These are phyloP conservation scores for Leavenworthia alabamica DNA, from an alignment of 345 rosid genomes.

Conservation along the genomic window DNA sequence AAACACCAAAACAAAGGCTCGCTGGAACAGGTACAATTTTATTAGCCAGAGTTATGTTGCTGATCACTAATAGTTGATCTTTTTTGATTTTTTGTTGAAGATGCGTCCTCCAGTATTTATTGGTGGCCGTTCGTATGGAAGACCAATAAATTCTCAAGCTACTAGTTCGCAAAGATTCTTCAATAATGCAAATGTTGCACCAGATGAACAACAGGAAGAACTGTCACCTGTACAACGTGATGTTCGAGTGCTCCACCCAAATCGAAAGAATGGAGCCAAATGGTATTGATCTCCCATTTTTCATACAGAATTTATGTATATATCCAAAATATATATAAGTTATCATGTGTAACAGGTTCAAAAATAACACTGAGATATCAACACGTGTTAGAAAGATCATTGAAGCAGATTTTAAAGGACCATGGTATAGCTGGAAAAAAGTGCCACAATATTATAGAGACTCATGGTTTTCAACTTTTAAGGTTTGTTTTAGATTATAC, in stretches of 20 bases:
- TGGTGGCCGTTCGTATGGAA: background rate
- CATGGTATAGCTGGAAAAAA: background rate
- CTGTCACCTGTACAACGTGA: background rate
- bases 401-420: background rate
- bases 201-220: background rate
- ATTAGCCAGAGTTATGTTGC: no score
- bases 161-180: background rate
- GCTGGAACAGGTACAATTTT: no score
- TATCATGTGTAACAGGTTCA: background rate
- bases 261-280: conserved; percentile 4
- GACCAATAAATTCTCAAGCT: background rate
- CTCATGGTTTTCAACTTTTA: background rate
- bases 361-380: background rate
- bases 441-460: background rate
- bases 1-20: no score
- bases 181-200: background rate
- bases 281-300: background rate
- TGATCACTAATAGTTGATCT: no score
- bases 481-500: background rate
- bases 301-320: background rate
- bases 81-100: background rate
- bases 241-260: background rate
- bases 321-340: background rate
- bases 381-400: background rate
- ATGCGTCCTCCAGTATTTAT: background rate